Base-by-base conservation (phyloP, 2,329 filamentous ascomycete genomes). In the Sclerotinia glacialis region DNA sequence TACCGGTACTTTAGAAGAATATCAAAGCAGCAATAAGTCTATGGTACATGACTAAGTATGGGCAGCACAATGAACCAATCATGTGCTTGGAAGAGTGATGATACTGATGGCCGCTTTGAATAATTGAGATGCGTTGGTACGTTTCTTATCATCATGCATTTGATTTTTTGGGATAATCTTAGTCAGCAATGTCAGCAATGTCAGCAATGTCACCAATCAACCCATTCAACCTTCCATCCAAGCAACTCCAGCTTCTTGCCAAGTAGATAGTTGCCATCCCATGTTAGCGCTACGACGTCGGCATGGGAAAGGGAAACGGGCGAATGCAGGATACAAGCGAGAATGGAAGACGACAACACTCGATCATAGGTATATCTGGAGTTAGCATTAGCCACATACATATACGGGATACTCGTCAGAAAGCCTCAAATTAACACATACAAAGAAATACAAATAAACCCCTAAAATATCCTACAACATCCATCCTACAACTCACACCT, bases 291-390 rank as follows among this genome's bases (percentile, higher is more conserved):
- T 18, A 42, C 21, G 46, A 59, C 55, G 55, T 42, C 40, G 18
- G 52, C 55, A 23, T 16, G 11, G 26, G 18, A 21, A 31, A 46
- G 11, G 26, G 18, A 21, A 31, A 46, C 42, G 40, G 40, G 26
- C 18, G 23, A 59, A 59, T 59, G 40, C 26, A 59, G 40, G 55
- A 46, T 40, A 46, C 23, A 59, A 46, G 55, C 54, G 40, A 59
- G n/a, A 14, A 37, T 40, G n/a, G 53, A 18, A 56, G 47, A 42
- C 23, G 23, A n/a, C 37, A 21, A 34, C 50, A 40, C 37, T 40
- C 14, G 12, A 16, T 40, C 37, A 14, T 14, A n/a, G n/a, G n/a
- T n/a, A 40, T 40, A 40, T 16, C 37, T 40, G 4, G 37, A 40
- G 12, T 5, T 40, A 1, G 12, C 8, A 16, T 16, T 16, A 40